Base-by-base conservation (phyloP, 2,329 filamentous ascomycete genomes). In the Amphichorda felina region DNA sequence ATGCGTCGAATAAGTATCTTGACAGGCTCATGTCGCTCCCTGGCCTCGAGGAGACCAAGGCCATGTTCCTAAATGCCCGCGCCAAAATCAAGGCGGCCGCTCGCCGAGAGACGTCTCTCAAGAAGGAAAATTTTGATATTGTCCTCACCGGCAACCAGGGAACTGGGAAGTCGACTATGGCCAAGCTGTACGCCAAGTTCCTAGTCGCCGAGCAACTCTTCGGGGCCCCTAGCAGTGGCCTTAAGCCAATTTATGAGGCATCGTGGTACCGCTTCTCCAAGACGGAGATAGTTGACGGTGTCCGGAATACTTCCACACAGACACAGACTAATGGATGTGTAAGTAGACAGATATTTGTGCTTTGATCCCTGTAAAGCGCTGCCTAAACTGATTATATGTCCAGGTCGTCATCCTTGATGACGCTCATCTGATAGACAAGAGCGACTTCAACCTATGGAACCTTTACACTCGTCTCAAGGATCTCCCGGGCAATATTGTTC, bases 311-410 rank as follows among this genome's bases (percentile, higher is more conserved):
- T 21, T 43, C 40, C 19, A 37, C 72, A 15, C 48, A 54, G 5
- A 74, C n/a, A n/a, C n/a, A n/a, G n/a, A n/a, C n/a, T n/a, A n/a
- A 70, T 0, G 81, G 80, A 2, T 82, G 82, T 2, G 76, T 49
- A 49, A 52, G 48, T 43, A 15, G 10, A 24, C n/a, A 10, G 21
- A 24, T 24, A 24, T 24, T 24, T 24, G 6, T 10, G 10, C 10
- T 24, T 24, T 6, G 10, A 24, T 24, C 5, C 15, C 28, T 19
- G 3, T 14, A 29, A 17, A 27, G 18, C 7, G 30, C 7, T 21
- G 10, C 9, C 8, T 26, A 14, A n/a, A 4, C 10, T 30, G 22
- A 35, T 16, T 42, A n/a, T 13, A 24, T 49, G 22, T 35, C 11
- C 19, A 54, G 49, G 44, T 54, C 36, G 43, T 45, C 13, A 41